Evolutionary conservation across 2,329 filamentous ascomycete genomes (phyloP), one percentile per base, ranked within the genome.

Genomic region (Penicillium sp.): DNA sequence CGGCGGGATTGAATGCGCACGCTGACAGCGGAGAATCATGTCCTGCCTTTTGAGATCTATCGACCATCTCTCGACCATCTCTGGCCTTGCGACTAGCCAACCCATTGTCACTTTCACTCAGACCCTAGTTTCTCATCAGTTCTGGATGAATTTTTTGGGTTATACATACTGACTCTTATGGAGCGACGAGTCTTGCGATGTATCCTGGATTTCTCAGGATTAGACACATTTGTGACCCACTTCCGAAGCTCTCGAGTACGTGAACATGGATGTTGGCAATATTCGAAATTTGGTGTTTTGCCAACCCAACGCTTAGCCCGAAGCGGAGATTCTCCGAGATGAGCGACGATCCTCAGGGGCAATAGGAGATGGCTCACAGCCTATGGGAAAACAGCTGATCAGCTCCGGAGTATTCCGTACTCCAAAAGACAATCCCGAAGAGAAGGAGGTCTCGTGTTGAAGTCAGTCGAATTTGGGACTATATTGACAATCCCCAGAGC

Each of bases 1-100:
- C 45, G 15, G 47, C 48, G 21, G 63, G 60, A n/a, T n/a, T 50
- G 23, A 18, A 39, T 40, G 62, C 63, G 12, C 62, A 65, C 49
- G 48, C 58, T 54, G 15, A 34, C 8, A 18, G 41, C 18, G 29
- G 27, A 9, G 55, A 40, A 44, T 8, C n/a, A 12, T 59, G 57
- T 46, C 18, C 34, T 27, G 2, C 6, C 25, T 15, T 23, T 35
- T 35, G 31, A 35, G 16, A 25, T 34, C 15, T 12, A n/a, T 23
- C 16, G 13, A 32, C 5, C 16, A 12, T 16, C 4, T 34, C n/a
- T 23, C 16, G 13, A 32, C 5, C 16, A 12, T 16, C 4, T 34
- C n/a, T 16, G 3, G 18, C 18, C n/a, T 34, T n/a, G 7, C 8
- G 15, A 34, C 2, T 46, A 34, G 42, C 15, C 18, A 16, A 31